phyloP scores from a whole-genome alignment of 495 filamentous ascomycete species.

The Pseudevernia furfuracea region DNA sequence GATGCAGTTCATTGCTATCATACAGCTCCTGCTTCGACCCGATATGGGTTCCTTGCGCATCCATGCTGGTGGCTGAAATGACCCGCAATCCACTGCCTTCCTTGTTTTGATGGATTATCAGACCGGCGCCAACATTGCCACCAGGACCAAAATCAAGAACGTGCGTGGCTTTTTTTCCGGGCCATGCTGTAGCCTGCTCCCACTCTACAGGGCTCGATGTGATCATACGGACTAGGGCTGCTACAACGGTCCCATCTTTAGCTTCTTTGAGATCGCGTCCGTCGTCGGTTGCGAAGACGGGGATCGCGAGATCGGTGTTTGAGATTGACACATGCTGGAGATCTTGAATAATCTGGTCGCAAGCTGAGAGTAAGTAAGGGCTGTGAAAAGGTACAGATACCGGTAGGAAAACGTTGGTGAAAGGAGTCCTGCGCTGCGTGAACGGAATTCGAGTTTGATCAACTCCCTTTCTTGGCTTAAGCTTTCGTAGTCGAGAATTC shows the following conservation, averaged over 20 bases:
- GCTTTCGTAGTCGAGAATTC: conserved; percentile 83
- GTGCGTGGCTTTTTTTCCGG: conserved; percentile 63
- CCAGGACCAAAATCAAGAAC: conserved; percentile 92
- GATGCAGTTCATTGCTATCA: conserved; percentile 82
- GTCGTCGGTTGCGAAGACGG: conserved; percentile 50
- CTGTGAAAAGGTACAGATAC: conserved; percentile 97
- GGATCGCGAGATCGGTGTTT: conserved; percentile 59
- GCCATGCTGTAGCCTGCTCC: conserved; percentile 85
- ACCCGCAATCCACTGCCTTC: conserved; percentile 92
- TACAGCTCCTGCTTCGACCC: conserved; percentile 96
- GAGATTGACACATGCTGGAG: conserved; percentile 69
- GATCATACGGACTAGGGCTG: conserved; percentile 79
- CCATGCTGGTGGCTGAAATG: conserved; percentile 80
- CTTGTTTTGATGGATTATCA: conserved; percentile 92
- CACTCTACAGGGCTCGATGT: conserved; percentile 85
- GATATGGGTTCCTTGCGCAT: conserved; percentile 75
- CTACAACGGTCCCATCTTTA: conserved; percentile 55
- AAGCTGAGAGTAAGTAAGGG: conserved; percentile 73
- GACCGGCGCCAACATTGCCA: conserved; percentile 80
- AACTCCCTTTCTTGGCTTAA: conserved; percentile 90
- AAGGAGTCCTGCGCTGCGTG: conserved; percentile 87
- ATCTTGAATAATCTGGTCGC: conserved; percentile 71
- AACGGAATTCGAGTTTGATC: conserved; percentile 90
- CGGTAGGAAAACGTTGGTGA: conserved; percentile 89
- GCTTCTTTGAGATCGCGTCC: neutral